A percentile compares a stretch with the other conserved stretches of the same genome.
These are phyloP conservation scores for Chrysanthemum lavandulifolium DNA, from an alignment of 129 eudicot species.

Conservation along the genomic window DNA sequence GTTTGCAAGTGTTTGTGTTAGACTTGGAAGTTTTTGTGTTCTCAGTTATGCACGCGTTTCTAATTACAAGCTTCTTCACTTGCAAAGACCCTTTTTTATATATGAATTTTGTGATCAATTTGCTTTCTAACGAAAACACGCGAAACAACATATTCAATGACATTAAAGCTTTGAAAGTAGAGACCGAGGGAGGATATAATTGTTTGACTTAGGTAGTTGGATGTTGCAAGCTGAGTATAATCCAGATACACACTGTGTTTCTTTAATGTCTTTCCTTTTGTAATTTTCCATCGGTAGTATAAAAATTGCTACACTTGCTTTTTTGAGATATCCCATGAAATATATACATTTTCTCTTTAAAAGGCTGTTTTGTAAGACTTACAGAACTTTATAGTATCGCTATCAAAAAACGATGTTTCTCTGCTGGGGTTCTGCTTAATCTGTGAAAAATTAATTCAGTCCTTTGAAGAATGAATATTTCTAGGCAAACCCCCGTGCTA, in stretches of 20 bases:
- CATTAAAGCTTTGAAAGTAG: background rate
- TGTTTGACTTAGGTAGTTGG: background rate
- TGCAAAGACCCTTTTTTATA: background rate
- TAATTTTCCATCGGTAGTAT: background rate
- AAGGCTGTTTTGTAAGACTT: no score
- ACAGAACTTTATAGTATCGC: no score
- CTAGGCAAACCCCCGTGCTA: background rate
- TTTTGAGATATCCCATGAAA: background rate
- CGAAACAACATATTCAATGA: background rate
- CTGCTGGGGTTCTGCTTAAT: no score
- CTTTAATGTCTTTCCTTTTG: background rate
- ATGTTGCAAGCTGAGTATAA: background rate
- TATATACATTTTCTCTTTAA: no score
- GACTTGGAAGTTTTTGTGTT: conserved; percentile 1
- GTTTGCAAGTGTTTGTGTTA: background rate
- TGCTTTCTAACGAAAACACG: background rate
- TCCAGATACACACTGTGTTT: background rate
- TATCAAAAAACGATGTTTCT: no score
- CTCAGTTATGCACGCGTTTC: background rate
- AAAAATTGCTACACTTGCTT: background rate
- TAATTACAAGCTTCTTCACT: background rate
- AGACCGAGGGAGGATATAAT: background rate
- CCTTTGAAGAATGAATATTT: no score
- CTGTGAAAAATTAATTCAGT: no score
- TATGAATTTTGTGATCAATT: background rate